Percentiles rank a stretch among this genome's conserved stretches.
Conservation (phyloP, 768 basidiomycete genomes). For the Naganishia vaughanmartiniae region DNA sequence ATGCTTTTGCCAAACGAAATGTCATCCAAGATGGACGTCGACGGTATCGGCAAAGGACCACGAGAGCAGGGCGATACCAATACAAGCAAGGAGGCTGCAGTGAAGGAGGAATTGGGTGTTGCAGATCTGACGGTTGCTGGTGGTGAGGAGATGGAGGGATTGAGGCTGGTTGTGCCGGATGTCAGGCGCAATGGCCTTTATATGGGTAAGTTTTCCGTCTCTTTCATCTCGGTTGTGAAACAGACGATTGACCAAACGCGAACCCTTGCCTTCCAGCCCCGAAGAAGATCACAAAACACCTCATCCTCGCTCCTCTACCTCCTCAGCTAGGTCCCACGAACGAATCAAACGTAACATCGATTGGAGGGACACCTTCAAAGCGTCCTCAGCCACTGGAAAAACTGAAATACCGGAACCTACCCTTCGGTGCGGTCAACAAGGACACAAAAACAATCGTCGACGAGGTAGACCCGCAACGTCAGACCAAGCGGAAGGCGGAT, state of each 20-base stretch:
- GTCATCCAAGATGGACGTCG: constrained; percentile 13
- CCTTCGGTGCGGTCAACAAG: constrained; percentile 35
- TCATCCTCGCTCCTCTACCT: constrained; percentile 35
- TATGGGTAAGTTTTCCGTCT: constrained; percentile 36
- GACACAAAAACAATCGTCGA: constrained; percentile 21
- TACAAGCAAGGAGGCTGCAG: constrained; percentile 35
- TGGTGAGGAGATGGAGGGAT: constrained; percentile 48
- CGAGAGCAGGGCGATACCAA: constrained; percentile 21
- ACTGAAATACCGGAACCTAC: constrained; percentile 49
- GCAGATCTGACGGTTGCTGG: constrained; percentile 34
- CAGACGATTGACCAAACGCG: background rate
- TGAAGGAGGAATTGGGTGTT: constrained; percentile 34
- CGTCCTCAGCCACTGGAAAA: constrained; percentile 44
- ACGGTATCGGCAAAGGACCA: constrained; percentile 26
- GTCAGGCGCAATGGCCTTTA: constrained; percentile 38
- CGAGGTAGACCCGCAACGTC: constrained; percentile 15
- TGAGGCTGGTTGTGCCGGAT: constrained; percentile 44
- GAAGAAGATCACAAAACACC: constrained; percentile 39
- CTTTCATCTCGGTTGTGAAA: background rate
- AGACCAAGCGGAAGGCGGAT: constrained; percentile 15
- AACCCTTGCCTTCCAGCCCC: constrained; percentile 36
- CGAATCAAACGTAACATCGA: constrained; percentile 6
- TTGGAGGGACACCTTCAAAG: constrained; percentile 31
- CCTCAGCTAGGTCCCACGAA: background rate
- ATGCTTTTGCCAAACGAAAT: constrained; percentile 29